Base-by-base conservation (phyloP, 345 rosid genomes). In the Hibiscus tridactylites region DNA sequence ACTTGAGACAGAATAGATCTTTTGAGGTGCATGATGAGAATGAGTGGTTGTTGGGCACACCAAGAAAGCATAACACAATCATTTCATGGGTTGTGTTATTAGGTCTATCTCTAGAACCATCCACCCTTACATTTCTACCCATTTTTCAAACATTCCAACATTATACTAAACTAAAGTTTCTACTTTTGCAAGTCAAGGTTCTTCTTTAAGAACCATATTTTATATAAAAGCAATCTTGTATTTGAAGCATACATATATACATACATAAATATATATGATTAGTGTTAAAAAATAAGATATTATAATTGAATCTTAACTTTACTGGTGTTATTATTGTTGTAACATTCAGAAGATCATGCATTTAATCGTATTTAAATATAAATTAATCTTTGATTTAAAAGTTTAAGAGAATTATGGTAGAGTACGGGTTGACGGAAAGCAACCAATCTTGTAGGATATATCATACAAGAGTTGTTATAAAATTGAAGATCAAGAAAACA, bases 71-170 rank as follows among this genome's bases (percentile, higher is more conserved):
- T 50, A 47, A 16, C 57, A 47, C 57, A 47, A 28, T 67, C 3
- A 54, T 8, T 7, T 44, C 47, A 7, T 16, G 12, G 46, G 2
- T 47, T 11, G 16, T 47, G 16, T 47, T 13, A 13, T 47, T 47
- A 47, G 53, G 5, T 47, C 6, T 15, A 12, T 54, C 19, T 54
- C 59, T 54, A 54, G 59, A 54, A 54, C 19, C 59, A 54, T 54
- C 59, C 10, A 54, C 8, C 0, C 11, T 19, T 61, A n/a, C 47
- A 5, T 70, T 53, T 29, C 15, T 24, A 37, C 15, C 61, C 60
- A 52, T 73, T 73, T n/a, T 53, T n/a, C 73, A 68, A 31, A 53
- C 70, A 35, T 52, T 52, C 6, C 68, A 47, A 44, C 35, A 37
- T 31, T 37, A 37, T 37, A 44, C 28, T 29, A 44, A 58, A 21